Percentiles rank a stretch among this genome's conserved stretches.
These are phyloP conservation scores for Nicotiana sylvestris DNA, from an alignment of 257 asterid species.

Conservation along the genomic window DNA sequence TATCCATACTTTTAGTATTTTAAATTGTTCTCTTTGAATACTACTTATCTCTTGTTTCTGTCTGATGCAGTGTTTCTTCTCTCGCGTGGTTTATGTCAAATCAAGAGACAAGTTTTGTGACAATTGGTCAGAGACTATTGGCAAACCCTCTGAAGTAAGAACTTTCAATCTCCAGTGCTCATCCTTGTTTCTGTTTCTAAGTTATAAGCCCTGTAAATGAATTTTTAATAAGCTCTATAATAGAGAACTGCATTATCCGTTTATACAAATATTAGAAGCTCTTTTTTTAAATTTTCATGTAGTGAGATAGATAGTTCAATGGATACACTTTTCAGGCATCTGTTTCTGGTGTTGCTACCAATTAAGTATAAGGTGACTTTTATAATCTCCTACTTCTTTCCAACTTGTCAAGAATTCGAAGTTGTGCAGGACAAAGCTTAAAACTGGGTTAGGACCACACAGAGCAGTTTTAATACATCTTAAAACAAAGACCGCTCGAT, in stretches of 20 bases:
- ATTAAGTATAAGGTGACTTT: background rate
- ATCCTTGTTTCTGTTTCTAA: background rate
- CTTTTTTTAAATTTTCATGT: background rate
- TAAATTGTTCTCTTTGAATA: background rate
- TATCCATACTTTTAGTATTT: background rate
- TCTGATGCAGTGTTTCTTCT: slow-evolving; percentile 93
- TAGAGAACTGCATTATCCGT: background rate
- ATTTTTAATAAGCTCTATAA: background rate
- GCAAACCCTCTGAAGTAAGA: slow-evolving; percentile 95
- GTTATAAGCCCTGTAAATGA: background rate
- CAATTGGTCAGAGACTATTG: slow-evolving; percentile 92
- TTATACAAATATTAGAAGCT: background rate
- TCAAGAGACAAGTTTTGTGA: slow-evolving; percentile 97
- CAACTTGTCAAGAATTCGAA: background rate
- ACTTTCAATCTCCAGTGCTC: slow-evolving; percentile 18
- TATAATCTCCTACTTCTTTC: background rate
- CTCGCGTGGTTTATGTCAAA: slow-evolving; percentile 99
- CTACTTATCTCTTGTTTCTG: slow-evolving; percentile 11
- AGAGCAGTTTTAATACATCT: background rate
- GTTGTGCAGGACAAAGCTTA: background rate
- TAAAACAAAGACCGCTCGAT: background rate
- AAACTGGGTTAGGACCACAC: background rate
- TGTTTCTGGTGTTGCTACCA: background rate
- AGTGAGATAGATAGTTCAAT: background rate
- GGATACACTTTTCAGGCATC: background rate